These are phyloP conservation scores for Leucaena leucocephala DNA, from an alignment of 306 rosid species.

Conservation along the genomic window DNA sequence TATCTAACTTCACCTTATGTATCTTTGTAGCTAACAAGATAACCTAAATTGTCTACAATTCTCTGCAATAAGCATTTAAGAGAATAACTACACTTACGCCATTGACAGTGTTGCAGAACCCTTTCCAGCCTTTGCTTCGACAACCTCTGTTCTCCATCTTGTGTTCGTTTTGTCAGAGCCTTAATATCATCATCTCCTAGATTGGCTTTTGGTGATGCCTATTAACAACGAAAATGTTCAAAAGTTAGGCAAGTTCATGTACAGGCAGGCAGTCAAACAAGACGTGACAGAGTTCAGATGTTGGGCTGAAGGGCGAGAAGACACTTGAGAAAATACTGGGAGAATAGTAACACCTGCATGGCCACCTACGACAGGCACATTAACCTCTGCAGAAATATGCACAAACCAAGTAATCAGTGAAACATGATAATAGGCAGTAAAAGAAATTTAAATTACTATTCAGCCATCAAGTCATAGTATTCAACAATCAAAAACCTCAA, in stretches of 20 bases:
- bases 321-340: conserved; percentile 94
- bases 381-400: conserved; percentile 71
- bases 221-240: conserved; percentile 23
- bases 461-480: not conserved
- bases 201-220: conserved; percentile 90
- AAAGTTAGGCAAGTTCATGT: conserved; percentile 19
- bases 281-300: not conserved
- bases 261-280: conserved; percentile 26
- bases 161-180: conserved; percentile 93
- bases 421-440: not conserved
- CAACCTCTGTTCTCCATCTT: conserved; percentile 99
- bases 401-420: conserved; percentile 24
- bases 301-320: conserved; percentile 1
- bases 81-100: conserved; percentile 73
- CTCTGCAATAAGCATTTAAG: not conserved
- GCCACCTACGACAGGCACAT: conserved; percentile 97
- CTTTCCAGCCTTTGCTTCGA: conserved; percentile 99
- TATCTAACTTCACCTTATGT: not conserved
- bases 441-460: conserved; percentile 17
- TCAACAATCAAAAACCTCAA: not conserved
- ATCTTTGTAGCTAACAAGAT: not conserved
- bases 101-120: conserved; percentile 98
- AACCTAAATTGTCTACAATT: not conserved
- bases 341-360: conserved; percentile 97
- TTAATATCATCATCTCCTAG: conserved; percentile 59